A percentile compares a stretch with the other conserved stretches of the same genome.
Evolutionary conservation across 306 rosid species (phyloP).

Genomic region (Cyclanthera cordifolia): DNA sequence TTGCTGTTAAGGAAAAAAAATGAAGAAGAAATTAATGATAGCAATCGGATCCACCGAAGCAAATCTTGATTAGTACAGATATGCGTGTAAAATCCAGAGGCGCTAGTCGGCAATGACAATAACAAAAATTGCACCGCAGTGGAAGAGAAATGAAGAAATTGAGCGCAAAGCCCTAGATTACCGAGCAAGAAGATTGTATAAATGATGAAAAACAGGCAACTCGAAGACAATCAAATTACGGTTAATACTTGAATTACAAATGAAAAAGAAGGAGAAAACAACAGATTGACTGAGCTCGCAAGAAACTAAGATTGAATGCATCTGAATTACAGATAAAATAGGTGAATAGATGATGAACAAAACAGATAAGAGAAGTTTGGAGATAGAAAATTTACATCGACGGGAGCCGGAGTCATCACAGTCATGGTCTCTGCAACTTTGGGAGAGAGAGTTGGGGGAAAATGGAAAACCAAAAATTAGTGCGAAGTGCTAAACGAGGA

Average conservation of each 20-base stretch:
- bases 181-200: constrained; percentile 10
- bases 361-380: constrained; percentile 4
- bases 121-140: constrained; percentile 24
- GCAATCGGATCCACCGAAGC: constrained; percentile 31
- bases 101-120: constrained; percentile 13
- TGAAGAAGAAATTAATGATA: constrained; percentile 15
- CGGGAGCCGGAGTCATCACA: constrained; percentile 34
- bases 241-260: background rate
- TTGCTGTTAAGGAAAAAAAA: constrained; percentile 33
- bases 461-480: constrained; percentile 5
- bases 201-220: constrained; percentile 16
- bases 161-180: constrained; percentile 38
- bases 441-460: constrained; percentile 21
- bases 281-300: constrained; percentile 11
- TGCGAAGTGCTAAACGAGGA: constrained; percentile 14
- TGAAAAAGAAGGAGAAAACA: background rate
- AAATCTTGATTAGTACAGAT: constrained; percentile 20
- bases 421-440: constrained; percentile 20
- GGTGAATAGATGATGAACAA: background rate
- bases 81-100: constrained; percentile 29
- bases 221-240: constrained; percentile 9
- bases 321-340: constrained; percentile 7
- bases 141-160: constrained; percentile 16
- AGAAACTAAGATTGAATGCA: constrained; percentile 3
- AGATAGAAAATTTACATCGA: constrained; percentile 47